A percentile compares a stretch with the other conserved stretches of the same genome.
phyloP scores from a whole-genome alignment of 306 rosid genomes.

The Cicer yamashitae region DNA sequence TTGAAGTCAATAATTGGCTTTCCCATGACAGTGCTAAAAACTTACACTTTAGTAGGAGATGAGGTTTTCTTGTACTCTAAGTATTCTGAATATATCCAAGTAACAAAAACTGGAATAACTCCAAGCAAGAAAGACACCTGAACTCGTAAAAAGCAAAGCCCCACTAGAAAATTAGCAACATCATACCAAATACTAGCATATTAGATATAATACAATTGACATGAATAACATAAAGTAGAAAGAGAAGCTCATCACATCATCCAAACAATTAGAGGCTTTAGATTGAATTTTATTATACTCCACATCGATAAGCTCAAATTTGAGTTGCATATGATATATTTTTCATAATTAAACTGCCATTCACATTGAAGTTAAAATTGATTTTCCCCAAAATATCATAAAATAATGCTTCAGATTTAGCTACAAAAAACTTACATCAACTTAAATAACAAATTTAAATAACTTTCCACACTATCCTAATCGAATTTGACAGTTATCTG shows the following conservation, averaged over 20 bases:
- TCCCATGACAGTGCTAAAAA: slow-evolving; percentile 32
- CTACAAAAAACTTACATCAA: slow-evolving; percentile 17
- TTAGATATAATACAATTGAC: neutral
- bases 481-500: slow-evolving; percentile 3
- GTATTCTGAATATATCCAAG: slow-evolving; percentile 96
- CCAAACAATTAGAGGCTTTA: neutral
- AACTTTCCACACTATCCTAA: slow-evolving; percentile 1
- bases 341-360: slow-evolving; percentile 5
- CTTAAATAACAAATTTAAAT: slow-evolving; percentile 9
- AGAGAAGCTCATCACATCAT: slow-evolving; percentile 29
- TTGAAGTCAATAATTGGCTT: slow-evolving; percentile 27
- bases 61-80: slow-evolving; percentile 76
- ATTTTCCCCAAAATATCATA: slow-evolving; percentile 7
- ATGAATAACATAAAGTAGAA: neutral
- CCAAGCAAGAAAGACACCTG: slow-evolving; percentile 95
- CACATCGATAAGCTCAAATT: slow-evolving; percentile 23
- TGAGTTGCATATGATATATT: neutral
- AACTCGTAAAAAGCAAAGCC: slow-evolving; percentile 44
- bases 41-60: slow-evolving; percentile 84
- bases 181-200: slow-evolving; percentile 32
- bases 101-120: slow-evolving; percentile 79
- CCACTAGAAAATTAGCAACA: slow-evolving; percentile 38
- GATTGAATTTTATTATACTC: slow-evolving; percentile 1
- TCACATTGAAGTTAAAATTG: neutral
- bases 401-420: slow-evolving; percentile 27